Conservation (phyloP, 345 rosid genomes). For the Kandelia obovata region DNA sequence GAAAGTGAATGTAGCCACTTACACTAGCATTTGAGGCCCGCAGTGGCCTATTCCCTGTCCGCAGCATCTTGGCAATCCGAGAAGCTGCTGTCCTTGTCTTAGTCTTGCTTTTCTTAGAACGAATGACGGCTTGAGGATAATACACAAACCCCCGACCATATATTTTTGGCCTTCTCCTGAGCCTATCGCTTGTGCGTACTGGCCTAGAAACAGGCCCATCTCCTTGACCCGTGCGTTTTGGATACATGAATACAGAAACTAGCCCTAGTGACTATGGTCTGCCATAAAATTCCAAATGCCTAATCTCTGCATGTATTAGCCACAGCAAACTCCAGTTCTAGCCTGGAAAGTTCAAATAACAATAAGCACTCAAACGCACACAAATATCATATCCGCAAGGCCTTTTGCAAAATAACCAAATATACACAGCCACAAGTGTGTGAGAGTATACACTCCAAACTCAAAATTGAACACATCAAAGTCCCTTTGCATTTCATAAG, state of each 20-base stretch:
- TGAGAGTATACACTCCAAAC: not conserved
- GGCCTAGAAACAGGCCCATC: conserved; percentile 82
- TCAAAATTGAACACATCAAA: too few relatives aligned
- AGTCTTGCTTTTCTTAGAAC: conserved; percentile 66
- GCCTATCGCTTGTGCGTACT: conserved; percentile 89
- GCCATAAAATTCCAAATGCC: conserved; percentile 45
- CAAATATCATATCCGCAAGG: not conserved
- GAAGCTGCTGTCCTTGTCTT: conserved; percentile 93
- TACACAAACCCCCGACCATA: conserved; percentile 59
- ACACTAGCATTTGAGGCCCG: conserved; percentile 58
- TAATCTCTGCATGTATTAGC: conserved; percentile 9
- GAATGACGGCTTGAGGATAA: conserved; percentile 56
- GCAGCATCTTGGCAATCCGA: conserved; percentile 78
- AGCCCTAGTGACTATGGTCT: conserved; percentile 29
- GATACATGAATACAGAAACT: conserved; percentile 63
- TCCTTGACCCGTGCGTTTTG: conserved; percentile 78
- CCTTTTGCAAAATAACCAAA: not conserved
- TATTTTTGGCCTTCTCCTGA: conserved; percentile 77
- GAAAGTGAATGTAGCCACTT: conserved; percentile 22
- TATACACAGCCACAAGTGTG: not conserved
- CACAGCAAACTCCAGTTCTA: conserved; percentile 9
- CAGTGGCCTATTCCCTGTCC: conserved; percentile 53
- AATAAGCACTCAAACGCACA: conserved; percentile 3
- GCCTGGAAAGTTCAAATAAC: not conserved
- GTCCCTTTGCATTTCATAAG: too few relatives aligned